These are phyloP conservation scores for Penicillium sp. DNA, from an alignment of 2,329 filamentous ascomycete species.

Conservation along the genomic window DNA sequence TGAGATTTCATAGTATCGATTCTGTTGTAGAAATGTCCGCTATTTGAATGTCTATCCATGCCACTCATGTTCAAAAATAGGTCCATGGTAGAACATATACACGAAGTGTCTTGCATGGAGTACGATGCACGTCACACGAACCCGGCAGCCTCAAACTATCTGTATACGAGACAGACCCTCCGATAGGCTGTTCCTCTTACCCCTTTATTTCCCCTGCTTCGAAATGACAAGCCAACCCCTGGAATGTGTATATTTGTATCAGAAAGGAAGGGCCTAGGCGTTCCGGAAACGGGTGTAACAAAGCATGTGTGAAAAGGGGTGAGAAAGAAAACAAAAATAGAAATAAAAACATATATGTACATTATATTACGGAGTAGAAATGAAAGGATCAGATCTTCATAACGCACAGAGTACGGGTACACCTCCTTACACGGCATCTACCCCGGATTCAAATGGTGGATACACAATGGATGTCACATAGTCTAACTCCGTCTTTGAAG, in stretches of 20 bases:
- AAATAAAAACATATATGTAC: background rate
- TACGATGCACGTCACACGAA: background rate
- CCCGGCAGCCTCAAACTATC: background rate
- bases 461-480: background rate
- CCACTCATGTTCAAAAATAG: no score
- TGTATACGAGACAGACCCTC: background rate
- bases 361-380: background rate
- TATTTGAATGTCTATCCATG: background rate
- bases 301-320: background rate
- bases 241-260: background rate
- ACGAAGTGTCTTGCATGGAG: background rate
- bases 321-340: background rate
- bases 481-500: background rate
- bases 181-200: background rate
- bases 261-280: background rate
- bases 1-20: background rate
- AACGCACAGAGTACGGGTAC: background rate
- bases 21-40: no score
- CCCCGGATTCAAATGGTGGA: slow-evolving; percentile 11
- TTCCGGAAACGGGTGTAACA: background rate
- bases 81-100: no score
- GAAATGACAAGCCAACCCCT: background rate
- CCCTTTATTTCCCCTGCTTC: background rate
- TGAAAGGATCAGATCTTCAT: background rate
- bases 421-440: slow-evolving; percentile 7